Base-by-base conservation (phyloP, 495 filamentous ascomycete genomes). In the Mycothermus thermophilus region DNA sequence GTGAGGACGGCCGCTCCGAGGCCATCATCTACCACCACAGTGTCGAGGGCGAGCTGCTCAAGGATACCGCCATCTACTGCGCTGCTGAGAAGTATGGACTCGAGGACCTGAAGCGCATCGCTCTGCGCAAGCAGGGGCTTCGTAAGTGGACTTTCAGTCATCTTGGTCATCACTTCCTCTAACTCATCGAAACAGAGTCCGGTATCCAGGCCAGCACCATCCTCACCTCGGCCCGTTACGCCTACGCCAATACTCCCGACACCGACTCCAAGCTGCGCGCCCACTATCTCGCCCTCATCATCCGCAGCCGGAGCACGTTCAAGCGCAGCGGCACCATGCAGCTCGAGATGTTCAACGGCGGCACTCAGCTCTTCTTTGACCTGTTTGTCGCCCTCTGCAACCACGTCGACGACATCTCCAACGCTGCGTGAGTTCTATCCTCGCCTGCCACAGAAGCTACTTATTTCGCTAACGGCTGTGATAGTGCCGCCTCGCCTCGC, bases 311-410 rank as follows among this genome's bases (percentile, higher is more conserved):
- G 41, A 67, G 66, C 42, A 93, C 82, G 3, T 94, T 94, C 64
- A 94, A 90, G 68, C 65, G 81, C 24, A 92, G 83, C 58, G 85
- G 85, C 41, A 93, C 85, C n/a, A 92, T 93, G 85, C 85, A 93
- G 60, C 72, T 79, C 48, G 85, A 93, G 64, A 93, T 93, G 85
- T 79, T 83, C 55, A 68, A 68, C 44, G 85, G 85, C 14, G 83
- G 82, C 41, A 59, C 62, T 3, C 77, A 78, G 49, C 59, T 93
- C 49, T 92, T 92, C 63, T 93, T 93, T 57, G 85, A 93, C 58
- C 61, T 93, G 39, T 93, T 93, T 57, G 85, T 93, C 26, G 85
- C 85, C 4, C 72, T 93, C 60, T 85, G 80, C 57, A 93, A 93
- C 55, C 83, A 92, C 58, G 83, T 93, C 20, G 74, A 74, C 40